phyloP scores from a whole-genome alignment of 352 stramenopile genomes.

The Pythium brassicae region DNA sequence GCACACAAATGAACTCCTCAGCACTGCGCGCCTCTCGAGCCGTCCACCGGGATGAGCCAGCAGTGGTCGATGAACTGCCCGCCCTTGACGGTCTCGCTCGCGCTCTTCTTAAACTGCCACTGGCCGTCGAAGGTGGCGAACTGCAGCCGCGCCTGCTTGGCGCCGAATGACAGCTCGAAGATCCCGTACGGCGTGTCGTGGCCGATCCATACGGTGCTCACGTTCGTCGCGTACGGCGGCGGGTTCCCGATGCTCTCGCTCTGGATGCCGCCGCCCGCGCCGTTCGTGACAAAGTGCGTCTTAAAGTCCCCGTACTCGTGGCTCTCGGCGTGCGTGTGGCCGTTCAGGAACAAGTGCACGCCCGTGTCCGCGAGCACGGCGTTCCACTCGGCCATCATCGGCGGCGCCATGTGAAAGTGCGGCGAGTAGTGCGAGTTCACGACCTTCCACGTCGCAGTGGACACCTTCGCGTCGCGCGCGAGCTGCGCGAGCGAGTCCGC shows the following conservation, averaged over 20 bases:
- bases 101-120: constrained; percentile 47
- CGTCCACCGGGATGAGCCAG: constrained; percentile 66
- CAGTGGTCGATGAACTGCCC: constrained; percentile 48
- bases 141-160: constrained; percentile 49
- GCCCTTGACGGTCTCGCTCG: constrained; percentile 37
- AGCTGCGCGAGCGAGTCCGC: constrained; percentile 57
- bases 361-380: constrained; percentile 35
- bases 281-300: constrained; percentile 75
- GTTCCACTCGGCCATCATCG: constrained; percentile 68
- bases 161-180: constrained; percentile 63
- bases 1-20: constrained; percentile 2
- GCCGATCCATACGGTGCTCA: constrained; percentile 49
- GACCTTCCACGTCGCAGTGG: constrained; percentile 63
- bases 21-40: constrained; percentile 37
- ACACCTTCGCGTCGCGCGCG: constrained; percentile 38
- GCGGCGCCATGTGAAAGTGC: constrained; percentile 64
- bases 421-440: constrained; percentile 78
- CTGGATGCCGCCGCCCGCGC: constrained; percentile 63
- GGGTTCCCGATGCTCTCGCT: constrained; percentile 62
- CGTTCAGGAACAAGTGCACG: constrained; percentile 66
- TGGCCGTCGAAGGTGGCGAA: constrained; percentile 68
- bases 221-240: constrained; percentile 34
- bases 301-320: constrained; percentile 66
- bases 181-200: constrained; percentile 61
- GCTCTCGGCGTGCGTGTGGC: constrained; percentile 70